Base-by-base conservation (phyloP, 2,329 filamentous ascomycete species). In the Pseudocercospora musae region DNA sequence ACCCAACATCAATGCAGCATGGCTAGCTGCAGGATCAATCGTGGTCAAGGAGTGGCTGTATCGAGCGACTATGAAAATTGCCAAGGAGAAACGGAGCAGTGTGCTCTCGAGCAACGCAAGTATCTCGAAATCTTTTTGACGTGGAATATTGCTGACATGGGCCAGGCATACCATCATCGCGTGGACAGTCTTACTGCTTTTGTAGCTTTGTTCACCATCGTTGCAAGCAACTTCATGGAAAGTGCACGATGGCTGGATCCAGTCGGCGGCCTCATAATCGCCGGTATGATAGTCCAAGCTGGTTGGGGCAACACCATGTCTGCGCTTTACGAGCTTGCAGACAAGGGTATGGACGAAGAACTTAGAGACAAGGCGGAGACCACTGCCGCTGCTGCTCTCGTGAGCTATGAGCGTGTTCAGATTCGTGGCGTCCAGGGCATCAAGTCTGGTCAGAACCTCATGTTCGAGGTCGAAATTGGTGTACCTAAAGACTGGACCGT, bases 21-120 rank as follows among this genome's bases (percentile, higher is more conserved):
- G 95, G 95, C 80, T 99, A 63, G 94, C 95, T 37, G 89, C 86
- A 44, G 94, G 91, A 20, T 96, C 92, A 1, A 95, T 99, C 61
- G 77, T 92, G 25, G 81, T 98, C 71, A 99, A 99, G 79, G 95
- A 99, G 78, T 99, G 93, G 91, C 81, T 99, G 25, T 99, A 98
- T 75, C 89, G 90, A 81, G 92, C 94, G 67, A 99, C 94, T 95
- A 87, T 98, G 89, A 98, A 97, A 80, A 87, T 99, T 64, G 95
- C 95, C 50, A 87, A 87, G 70, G 91, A 96, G 78, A 91, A 94
- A 76, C 96, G 96, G 75, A 98, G 94, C 11, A 96, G 93, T 6
- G 92, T 99, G 63, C 86, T 99, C 23, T 93, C 94, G 42, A 97
- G 93, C 62, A 99, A 99, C 74, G 94, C 64, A 46, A 59, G 66